phyloP scores from a whole-genome alignment of 306 rosid genomes.

The Trifolium pratense region DNA sequence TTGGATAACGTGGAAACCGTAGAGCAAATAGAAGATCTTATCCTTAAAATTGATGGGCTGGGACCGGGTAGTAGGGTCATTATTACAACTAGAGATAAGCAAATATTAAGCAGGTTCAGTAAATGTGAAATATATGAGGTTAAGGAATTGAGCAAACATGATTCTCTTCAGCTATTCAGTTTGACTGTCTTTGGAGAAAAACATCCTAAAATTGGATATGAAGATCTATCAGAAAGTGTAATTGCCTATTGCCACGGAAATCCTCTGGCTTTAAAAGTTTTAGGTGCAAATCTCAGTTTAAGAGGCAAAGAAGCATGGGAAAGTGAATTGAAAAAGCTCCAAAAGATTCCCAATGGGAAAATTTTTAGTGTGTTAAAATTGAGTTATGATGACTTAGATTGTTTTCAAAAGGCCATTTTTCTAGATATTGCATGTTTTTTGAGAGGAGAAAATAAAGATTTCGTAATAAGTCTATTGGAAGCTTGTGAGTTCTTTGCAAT shows the following conservation, averaged over 20 bases:
- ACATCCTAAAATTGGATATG: not conserved
- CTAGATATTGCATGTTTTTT: not conserved
- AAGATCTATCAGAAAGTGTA: not conserved
- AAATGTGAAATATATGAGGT: not conserved
- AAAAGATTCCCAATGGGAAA: too few species aligned
- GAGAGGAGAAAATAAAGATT: not conserved
- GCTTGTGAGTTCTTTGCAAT: not conserved
- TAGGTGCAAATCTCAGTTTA: not conserved
- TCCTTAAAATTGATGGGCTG: not conserved
- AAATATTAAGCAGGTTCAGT: not conserved
- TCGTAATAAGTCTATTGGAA: not conserved
- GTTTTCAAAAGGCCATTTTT: not conserved
- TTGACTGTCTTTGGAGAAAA: not conserved
- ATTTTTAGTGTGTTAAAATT: not conserved
- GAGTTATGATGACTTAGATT: not conserved
- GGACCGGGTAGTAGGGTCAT: not conserved
- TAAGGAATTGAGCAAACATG: not conserved
- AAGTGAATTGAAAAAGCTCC: not conserved
- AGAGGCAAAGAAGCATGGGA: not conserved
- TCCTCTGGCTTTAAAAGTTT: not conserved
- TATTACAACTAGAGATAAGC: not conserved
- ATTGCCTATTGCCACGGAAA: not conserved
- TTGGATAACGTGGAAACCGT: not conserved
- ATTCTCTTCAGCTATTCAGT: not conserved
- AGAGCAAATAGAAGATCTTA: not conserved